Evolutionary conservation across 345 rosid genomes (phyloP).

Genomic region (Lumnitzera littorea): DNA sequence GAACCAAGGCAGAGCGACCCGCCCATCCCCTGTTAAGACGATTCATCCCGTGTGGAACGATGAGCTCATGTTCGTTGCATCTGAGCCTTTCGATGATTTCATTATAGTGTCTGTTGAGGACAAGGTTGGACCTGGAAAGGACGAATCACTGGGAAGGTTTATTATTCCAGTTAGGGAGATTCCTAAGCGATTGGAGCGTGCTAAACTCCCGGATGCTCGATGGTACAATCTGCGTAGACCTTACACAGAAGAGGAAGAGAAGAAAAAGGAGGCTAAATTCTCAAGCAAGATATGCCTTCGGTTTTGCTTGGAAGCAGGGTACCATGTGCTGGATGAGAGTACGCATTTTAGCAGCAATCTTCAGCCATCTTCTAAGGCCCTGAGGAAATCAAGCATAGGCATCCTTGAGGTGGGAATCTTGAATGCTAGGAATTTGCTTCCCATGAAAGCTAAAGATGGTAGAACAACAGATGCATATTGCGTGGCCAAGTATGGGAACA

Average conservation of each 20-base stretch:
- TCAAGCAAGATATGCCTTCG: conserved; percentile 69
- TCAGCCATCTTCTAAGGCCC: conserved; percentile 76
- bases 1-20: conserved; percentile 52
- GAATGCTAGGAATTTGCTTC: conserved; percentile 69
- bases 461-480: conserved; percentile 81
- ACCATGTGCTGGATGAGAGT: conserved; percentile 94
- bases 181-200: conserved; percentile 46
- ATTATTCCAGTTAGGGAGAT: conserved; percentile 38
- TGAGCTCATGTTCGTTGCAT: conserved; percentile 84
- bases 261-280: conserved; percentile 77
- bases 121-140: conserved; percentile 64
- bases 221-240: conserved; percentile 71
- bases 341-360: conserved; percentile 92
- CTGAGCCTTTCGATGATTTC: conserved; percentile 87
- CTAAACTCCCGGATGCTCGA: conserved; percentile 50
- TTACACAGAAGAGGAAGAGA: conserved; percentile 37
- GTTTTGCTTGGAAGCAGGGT: conserved; percentile 74
- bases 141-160: conserved; percentile 60
- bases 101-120: conserved; percentile 63
- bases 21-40: conserved; percentile 36
- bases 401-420: conserved; percentile 83
- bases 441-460: conserved; percentile 86
- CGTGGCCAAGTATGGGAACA: conserved; percentile 93
- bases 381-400: conserved; percentile 70
- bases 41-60: conserved; percentile 73